Evolutionary conservation across 2,329 filamentous ascomycete genomes (phyloP).

Genomic region (Fusarium mexicanum): DNA sequence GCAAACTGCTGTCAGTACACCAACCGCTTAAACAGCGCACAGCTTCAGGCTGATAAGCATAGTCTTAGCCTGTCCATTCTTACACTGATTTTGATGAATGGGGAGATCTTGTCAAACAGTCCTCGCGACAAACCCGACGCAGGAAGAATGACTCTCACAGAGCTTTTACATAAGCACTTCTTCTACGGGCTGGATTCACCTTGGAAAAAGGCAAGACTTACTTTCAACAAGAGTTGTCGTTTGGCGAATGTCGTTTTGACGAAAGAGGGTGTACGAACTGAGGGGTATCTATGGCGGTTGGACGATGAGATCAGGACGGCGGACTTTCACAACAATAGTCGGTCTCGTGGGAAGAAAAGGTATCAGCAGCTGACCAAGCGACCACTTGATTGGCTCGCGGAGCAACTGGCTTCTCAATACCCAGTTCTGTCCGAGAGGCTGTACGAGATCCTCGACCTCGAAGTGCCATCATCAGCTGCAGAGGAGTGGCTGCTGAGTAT

Average conservation of each 20-base stretch:
- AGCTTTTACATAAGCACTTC: not conserved
- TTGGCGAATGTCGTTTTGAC: not conserved
- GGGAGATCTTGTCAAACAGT: not conserved
- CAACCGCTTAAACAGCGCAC: not conserved
- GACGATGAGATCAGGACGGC: not conserved
- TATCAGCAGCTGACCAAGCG: accelerated
- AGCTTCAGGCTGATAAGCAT: accelerated
- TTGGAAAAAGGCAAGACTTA: accelerated
- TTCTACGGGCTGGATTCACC: not conserved
- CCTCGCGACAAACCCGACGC: accelerated
- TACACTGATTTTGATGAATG: not conserved
- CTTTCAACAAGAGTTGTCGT: not conserved
- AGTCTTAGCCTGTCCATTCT: not conserved
- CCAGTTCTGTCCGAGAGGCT: not conserved
- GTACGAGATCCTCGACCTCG: not conserved
- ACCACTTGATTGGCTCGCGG: not conserved
- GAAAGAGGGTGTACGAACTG: not conserved
- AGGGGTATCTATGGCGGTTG: not conserved
- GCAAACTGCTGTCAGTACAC: not conserved
- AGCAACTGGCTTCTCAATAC: not conserved
- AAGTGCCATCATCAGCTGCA: not conserved
- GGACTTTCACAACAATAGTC: accelerated
- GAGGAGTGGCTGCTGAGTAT: not conserved
- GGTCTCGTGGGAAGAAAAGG: accelerated
- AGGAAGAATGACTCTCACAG: accelerated